Evolutionary conservation across 176 grass and related monocot species (phyloP).

Genomic region (Oryza australiensis): DNA sequence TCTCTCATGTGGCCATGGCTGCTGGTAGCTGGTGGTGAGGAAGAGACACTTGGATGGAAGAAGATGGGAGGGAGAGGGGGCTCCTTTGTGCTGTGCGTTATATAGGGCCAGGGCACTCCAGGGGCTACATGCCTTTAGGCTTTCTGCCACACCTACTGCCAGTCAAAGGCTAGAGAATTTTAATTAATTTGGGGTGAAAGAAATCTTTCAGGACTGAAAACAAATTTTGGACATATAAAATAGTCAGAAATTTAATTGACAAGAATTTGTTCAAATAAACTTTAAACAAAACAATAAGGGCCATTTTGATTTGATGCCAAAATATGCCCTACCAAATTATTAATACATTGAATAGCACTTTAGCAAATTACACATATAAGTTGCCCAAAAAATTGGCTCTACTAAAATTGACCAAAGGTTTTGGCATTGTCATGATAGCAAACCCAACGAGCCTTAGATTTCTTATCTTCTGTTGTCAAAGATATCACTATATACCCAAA

Average conservation of each 20-base stretch:
- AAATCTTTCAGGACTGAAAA: neutral
- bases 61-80: neutral
- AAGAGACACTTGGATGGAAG: neutral
- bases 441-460: neutral
- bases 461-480: neutral
- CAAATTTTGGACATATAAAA: neutral
- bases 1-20: constrained; percentile 26
- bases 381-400: too few relatives aligned
- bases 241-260: neutral
- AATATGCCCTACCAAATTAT: too few relatives aligned
- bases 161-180: neutral
- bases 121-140: neutral
- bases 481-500: neutral
- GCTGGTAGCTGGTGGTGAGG: neutral
- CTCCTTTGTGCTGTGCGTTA: constrained; percentile 8
- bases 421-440: too few relatives aligned
- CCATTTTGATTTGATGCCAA: too few relatives aligned
- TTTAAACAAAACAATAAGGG: neutral
- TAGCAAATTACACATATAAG: too few relatives aligned
- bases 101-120: neutral
- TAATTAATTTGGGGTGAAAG: neutral
- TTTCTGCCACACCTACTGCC: neutral
- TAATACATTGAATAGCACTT: too few relatives aligned
- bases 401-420: too few relatives aligned
- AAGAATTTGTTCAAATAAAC: neutral